Evolutionary conservation across 768 basidiomycete genomes (phyloP), one percentile per base, ranked within the genome.

Genomic region (Hericium coralloides): DNA sequence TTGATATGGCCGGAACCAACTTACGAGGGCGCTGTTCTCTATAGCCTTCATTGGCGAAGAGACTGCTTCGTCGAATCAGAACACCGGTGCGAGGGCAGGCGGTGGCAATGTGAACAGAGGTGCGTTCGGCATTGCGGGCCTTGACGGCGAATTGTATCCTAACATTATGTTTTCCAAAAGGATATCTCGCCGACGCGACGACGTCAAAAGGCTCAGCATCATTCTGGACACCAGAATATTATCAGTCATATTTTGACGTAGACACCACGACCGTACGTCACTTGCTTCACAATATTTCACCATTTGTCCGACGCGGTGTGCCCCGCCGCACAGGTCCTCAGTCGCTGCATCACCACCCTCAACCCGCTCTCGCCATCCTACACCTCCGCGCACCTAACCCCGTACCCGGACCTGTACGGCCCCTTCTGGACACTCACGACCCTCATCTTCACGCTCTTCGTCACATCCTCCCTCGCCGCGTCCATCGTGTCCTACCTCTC

Each of bases 341-440:
- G 77, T 62, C 81, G 91, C 58, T 92, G 89, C 65, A 86, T 87
- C 68, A 79, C 79, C 15, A 91, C 90, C 0, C 73, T 92, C 55
- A 79, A 88, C n/a, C 89, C 89, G n/a, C 78, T 78, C 26, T 79
- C 84, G 31, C 72, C 81, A 3, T 78, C 80, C 45, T 91, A 83
- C 66, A 76, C 83, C 52, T 74, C 83, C 4, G 78, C 79, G 12
- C 81, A 85, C 58, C 77, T 86, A 37, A 79, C 76, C 54, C 87
- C 87, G 45, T 77, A 84, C 43, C 68, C 77, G 15, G 89, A 91
- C 67, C 80, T 91, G 41, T 88, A 90, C 67, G 95, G 95, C 0
- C 94, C 95, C 1, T 98, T 99, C 75, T 99, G 95, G 95, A 92
- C 95, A 0, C 80, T 97, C 38, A 95, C 94, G 1, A 98, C 95